phyloP scores from a whole-genome alignment of 441 rosid species.

The Erodium moschatum region DNA sequence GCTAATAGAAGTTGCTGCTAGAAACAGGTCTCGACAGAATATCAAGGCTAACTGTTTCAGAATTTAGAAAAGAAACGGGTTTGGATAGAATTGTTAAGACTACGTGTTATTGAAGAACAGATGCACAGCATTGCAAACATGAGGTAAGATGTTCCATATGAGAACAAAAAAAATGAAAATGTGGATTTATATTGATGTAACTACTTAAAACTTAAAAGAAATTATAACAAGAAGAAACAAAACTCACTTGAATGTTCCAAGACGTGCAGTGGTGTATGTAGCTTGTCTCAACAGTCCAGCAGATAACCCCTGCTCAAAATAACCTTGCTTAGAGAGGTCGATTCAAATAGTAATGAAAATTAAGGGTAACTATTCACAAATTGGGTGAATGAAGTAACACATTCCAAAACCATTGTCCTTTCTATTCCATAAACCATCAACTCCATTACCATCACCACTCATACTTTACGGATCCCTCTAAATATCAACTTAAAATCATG shows the following conservation, averaged over 20 bases:
- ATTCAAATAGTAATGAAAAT: neutral
- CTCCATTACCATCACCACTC: neutral
- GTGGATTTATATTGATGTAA: neutral
- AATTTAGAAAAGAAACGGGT: too few species aligned
- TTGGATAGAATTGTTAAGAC: neutral
- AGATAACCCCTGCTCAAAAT: conserved; percentile 57
- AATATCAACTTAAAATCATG: neutral
- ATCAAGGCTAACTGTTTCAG: too few species aligned
- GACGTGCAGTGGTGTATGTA: conserved; percentile 95
- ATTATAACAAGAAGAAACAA: neutral
- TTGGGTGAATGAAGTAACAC: neutral
- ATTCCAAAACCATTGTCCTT: neutral
- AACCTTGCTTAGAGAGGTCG: conserved; percentile 2
- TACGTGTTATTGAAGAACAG: neutral
- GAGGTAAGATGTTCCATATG: neutral
- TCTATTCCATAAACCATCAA: neutral
- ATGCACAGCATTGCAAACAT: neutral
- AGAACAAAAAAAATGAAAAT: neutral
- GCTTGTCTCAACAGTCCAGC: conserved; percentile 98
- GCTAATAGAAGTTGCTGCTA: neutral
- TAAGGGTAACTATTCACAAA: neutral
- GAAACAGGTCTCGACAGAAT: too few species aligned
- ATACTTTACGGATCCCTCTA: too few species aligned
- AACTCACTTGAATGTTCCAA: conserved; percentile 47
- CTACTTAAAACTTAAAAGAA: neutral